phyloP scores from a whole-genome alignment of 345 rosid species.

The Raphanus sativus region DNA sequence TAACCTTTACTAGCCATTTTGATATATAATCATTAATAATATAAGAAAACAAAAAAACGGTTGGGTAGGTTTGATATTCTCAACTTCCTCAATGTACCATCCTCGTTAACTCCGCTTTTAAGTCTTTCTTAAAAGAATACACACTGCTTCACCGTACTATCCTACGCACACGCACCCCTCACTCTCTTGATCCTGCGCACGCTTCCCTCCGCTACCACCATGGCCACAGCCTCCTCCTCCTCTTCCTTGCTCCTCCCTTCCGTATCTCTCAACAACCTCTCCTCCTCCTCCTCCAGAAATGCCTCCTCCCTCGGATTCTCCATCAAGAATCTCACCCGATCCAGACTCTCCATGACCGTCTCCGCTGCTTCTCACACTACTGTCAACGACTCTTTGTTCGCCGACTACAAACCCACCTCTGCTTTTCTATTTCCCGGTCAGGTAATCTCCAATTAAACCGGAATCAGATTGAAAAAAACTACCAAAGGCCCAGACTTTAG shows the following conservation, averaged over 20 bases:
- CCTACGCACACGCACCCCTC: conserved; percentile 15
- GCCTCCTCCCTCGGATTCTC: conserved; percentile 39
- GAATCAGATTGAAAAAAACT: not conserved
- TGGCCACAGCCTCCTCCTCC: conserved; percentile 32
- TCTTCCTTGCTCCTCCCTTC: conserved; percentile 52
- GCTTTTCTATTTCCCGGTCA: conserved; percentile 98
- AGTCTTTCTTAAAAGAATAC: not conserved
- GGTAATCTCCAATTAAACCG: conserved; percentile 34
- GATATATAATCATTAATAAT: too few relatives aligned
- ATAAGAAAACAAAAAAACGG: too few relatives aligned
- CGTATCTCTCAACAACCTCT: conserved; percentile 37
- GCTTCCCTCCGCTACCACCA: conserved; percentile 2
- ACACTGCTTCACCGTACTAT: conserved; percentile 19
- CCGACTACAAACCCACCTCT: conserved; percentile 68
- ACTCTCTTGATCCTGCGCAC: conserved; percentile 40
- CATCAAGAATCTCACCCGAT: conserved; percentile 36
- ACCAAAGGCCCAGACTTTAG: too few relatives aligned
- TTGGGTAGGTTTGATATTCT: not conserved
- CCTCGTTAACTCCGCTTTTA: not conserved
- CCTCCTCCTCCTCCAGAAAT: conserved; percentile 21
- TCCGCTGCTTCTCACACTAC: conserved; percentile 60
- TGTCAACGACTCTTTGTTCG: conserved; percentile 61
- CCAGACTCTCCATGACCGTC: conserved; percentile 64
- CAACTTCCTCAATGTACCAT: not conserved
- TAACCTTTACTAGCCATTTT: too few relatives aligned